Evolutionary conservation across 1,284 basidiomycete species (phyloP).

Genomic region (Leccinum subrobustum): DNA sequence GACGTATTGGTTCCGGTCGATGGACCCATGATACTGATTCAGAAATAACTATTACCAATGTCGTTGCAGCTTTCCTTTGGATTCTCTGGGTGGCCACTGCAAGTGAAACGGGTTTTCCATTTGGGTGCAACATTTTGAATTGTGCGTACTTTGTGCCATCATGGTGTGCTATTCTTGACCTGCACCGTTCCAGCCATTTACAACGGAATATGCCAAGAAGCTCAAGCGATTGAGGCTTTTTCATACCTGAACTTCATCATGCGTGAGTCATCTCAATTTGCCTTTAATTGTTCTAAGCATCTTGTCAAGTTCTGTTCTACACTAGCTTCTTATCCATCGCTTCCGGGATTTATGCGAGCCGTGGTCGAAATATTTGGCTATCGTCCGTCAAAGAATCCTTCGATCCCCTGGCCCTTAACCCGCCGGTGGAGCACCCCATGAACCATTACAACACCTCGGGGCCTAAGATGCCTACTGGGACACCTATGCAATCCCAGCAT

Average conservation of each 20-base stretch:
- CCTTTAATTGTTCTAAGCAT: not conserved
- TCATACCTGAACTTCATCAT: constrained; percentile 51
- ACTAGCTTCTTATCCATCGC: constrained; percentile 36
- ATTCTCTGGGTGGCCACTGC: constrained; percentile 57
- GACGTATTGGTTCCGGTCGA: not conserved
- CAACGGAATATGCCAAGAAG: constrained; percentile 41
- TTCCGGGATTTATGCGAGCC: constrained; percentile 36
- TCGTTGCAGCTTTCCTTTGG: constrained; percentile 47
- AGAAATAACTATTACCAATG: not conserved
- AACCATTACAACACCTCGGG: constrained; percentile 14
- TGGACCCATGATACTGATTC: not conserved
- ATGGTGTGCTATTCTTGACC: constrained; percentile 1
- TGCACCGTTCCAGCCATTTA: constrained; percentile 1
- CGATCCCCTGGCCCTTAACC: constrained; percentile 12
- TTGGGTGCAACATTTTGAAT: constrained; percentile 21
- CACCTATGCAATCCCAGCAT: constrained; percentile 5
- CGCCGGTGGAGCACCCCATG: constrained; percentile 19
- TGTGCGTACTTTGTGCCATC: constrained; percentile 11
- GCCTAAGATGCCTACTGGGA: not conserved
- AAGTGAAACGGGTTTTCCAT: constrained; percentile 35
- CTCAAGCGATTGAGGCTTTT: constrained; percentile 49
- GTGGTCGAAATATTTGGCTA: constrained; percentile 45
- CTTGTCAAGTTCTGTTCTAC: constrained; percentile 43
- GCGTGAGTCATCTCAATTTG: constrained; percentile 35
- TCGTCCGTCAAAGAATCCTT: constrained; percentile 42